Evolutionary conservation across 2,329 filamentous ascomycete genomes (phyloP), one percentile per base, ranked within the genome.

Genomic region (Fusarium anguioides): DNA sequence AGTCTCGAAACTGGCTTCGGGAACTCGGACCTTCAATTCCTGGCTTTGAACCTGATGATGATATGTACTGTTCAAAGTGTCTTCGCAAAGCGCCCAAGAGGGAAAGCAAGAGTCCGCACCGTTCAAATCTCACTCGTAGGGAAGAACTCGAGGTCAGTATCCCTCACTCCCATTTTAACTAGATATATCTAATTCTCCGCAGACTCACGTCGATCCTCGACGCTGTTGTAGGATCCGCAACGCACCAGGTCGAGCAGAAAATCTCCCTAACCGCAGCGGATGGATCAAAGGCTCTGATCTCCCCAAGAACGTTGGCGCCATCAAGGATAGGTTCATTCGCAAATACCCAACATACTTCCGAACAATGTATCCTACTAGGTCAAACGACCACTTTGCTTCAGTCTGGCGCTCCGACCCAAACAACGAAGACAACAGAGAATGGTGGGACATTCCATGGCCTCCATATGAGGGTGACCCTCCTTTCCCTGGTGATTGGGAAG

Each of bases 31-130:
- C 70, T 4, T 42, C 48, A 3, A 63, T 70, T 18, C 67, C 68
- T 0, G 10, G 57, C 4, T 78, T 75, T 40, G 66, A 68, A 9
- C 75, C 74, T 0, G 55, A 62, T 2, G 71, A 72, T 2, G 68
- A 73, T 17, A 73, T 74, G 68, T 76, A 77, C 65, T 78, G 76
- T 51, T 78, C 76, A 9, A 75, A 68, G 36, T 76, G 75, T 41
- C 70, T 76, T 12, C 72, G 74, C 29, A 75, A 71, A 18, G 71
- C 68, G 9, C 73, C 74, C 14, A 75, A 73, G 54, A 53, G 55
- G 8, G 56, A 51, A 9, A 63, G 59, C 9, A 66, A 62, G n/a
- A 75, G 64, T 6, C 69, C 66, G 0, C 68, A 60, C 8, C 60
- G 60, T 2, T 64, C 68, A 1, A 35, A 49, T 1, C 24, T 72